Base-by-base conservation (phyloP, 2,329 filamentous ascomycete species). In the Colletotrichum tropicicola region DNA sequence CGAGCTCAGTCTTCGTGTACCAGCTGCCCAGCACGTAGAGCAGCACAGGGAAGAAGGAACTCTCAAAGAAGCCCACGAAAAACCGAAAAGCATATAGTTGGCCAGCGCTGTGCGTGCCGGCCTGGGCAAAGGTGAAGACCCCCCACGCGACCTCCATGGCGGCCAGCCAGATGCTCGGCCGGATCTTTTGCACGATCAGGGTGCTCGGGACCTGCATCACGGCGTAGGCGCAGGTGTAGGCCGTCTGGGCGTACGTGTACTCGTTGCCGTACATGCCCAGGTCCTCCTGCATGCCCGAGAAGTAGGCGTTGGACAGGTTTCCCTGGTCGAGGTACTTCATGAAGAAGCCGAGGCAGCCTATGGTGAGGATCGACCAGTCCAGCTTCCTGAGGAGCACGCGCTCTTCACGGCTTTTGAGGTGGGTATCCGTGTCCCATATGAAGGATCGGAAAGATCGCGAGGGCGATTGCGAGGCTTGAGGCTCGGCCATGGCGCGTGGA, bases 11-110 rank as follows among this genome's bases (percentile, higher is more conserved):
- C 23, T 64, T 64, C 67, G 73, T 72, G 61, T 83, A 83, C 81
- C 80, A 83, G 0, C 75, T 79, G 2, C 80, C 78, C 28, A 83
- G 78, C 0, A 79, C 77, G 49, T 79, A 80, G 9, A 64, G 55
- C 28, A 64, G 10, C 4, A 52, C 55, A 6, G 60, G 60, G 7
- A 59, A 59, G 66, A 78, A 79, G 5, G 74, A 72, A 13, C 73
- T 74, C 66, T 80, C 78, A 23, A 76, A 77, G 9, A 82, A 70
- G 1, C 80, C 80, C 47, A 82, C 74, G 51, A 82, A 74, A 71
- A 83, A 82, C 3, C 80, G 76, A 25, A 82, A 70, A 3, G 73
- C 76, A 55, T 81, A 82, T n/a, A 83, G 67, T 44, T 81, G 78
- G 5, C 72, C 69, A 1, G 72, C 73, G 17, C 13, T 53, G 5